Percentiles rank a stretch among this genome's conserved stretches.
Conservation (phyloP, 768 basidiomycete genomes). For the Lepiota brunneoincarnata region DNA sequence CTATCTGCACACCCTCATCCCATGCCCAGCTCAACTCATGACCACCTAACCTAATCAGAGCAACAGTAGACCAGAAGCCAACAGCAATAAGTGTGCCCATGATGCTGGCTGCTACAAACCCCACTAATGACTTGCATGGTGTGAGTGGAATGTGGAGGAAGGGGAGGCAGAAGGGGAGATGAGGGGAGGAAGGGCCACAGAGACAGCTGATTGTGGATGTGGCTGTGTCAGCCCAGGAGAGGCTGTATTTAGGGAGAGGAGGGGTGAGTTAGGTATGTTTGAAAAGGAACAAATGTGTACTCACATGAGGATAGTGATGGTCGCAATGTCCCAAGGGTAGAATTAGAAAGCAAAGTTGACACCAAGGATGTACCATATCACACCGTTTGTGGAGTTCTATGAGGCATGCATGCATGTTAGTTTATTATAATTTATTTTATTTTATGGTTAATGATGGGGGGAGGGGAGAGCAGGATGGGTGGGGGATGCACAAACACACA, state of each 20-base stretch:
- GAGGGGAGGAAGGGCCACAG: slow-evolving; percentile 67
- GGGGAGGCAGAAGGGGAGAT: slow-evolving; percentile 39
- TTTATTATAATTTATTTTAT: too few relatives aligned
- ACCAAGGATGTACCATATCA: slow-evolving; percentile 89
- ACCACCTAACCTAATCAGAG: slow-evolving; percentile 38
- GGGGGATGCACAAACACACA: too few relatives aligned
- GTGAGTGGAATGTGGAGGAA: slow-evolving; percentile 64
- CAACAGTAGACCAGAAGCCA: slow-evolving; percentile 71
- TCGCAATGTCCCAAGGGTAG: slow-evolving; percentile 84
- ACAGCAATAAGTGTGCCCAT: slow-evolving; percentile 68
- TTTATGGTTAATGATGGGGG: not conserved
- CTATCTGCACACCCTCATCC: slow-evolving; percentile 44
- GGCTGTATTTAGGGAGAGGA: slow-evolving; percentile 39
- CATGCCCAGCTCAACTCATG: slow-evolving; percentile 54
- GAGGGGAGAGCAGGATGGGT: too few relatives aligned
- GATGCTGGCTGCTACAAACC: slow-evolving; percentile 75
- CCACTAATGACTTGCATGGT: slow-evolving; percentile 80
- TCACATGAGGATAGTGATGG: slow-evolving; percentile 87
- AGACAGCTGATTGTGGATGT: slow-evolving; percentile 91
- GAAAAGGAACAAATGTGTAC: slow-evolving; percentile 24
- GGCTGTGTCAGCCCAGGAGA: slow-evolving; percentile 95
- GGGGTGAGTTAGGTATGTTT: not conserved
- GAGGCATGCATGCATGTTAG: too few relatives aligned
- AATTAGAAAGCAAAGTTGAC: slow-evolving; percentile 71
- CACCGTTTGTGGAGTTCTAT: slow-evolving; percentile 76